These are phyloP conservation scores for Ophiostoma sp. DNA, from an alignment of 2,329 filamentous ascomycete species.

Conservation along the genomic window DNA sequence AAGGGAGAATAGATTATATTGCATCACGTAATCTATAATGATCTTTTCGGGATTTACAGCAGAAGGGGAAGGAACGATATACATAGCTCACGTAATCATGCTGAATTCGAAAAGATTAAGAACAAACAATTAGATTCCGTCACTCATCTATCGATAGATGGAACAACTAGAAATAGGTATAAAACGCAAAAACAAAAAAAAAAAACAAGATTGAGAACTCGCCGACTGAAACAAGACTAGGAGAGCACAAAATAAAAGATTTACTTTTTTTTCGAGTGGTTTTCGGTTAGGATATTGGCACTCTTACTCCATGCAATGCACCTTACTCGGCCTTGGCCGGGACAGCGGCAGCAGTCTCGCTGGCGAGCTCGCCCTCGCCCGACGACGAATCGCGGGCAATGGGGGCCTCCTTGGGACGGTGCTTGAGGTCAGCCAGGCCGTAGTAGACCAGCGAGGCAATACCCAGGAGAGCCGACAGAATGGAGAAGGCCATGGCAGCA, in stretches of 20 bases:
- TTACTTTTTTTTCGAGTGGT: conserved; percentile 16
- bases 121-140: not conserved
- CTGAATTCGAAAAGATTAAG: not conserved
- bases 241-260: conserved; percentile 3
- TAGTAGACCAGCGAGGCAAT: conserved; percentile 64
- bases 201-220: not conserved
- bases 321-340: conserved; percentile 18
- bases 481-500: conserved; percentile 69
- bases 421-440: conserved; percentile 41
- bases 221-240: conserved; percentile 2
- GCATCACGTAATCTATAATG: too few relatives aligned
- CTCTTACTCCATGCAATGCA: not conserved
- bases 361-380: conserved; percentile 15
- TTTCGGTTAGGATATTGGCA: not conserved
- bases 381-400: conserved; percentile 19
- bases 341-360: not conserved
- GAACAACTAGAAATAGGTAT: conserved; percentile 8
- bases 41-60: too few relatives aligned
- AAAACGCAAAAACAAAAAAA: conserved; percentile 10
- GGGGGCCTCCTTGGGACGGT: conserved; percentile 17
- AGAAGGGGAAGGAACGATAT: not conserved
- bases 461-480: conserved; percentile 62
- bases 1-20: too few relatives aligned
- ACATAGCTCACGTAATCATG: not conserved
- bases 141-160: not conserved